Evolutionary conservation across 164 flowering plant species (phyloP), one percentile per base, ranked within the genome.

Genomic region (Chimonanthus salicifolius): DNA sequence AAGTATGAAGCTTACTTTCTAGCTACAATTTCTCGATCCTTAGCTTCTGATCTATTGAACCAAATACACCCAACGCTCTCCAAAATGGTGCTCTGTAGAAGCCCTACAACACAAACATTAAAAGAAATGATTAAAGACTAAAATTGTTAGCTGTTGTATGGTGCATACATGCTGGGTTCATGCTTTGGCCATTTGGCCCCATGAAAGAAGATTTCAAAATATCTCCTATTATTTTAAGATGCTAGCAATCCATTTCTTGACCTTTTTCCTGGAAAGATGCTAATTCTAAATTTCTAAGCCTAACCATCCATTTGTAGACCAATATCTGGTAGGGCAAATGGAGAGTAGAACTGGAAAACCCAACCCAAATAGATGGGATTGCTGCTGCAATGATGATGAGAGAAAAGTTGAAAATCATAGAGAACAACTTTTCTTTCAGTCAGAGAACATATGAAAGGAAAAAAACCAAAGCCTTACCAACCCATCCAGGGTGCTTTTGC

Each of bases 401-500:
- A 9, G 13, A 15, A 51, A 10, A 51, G 16, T 51, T 10, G 58
- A 51, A 0, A 10, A 54, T 6, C 60, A 54, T 54, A 54, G 4
- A 54, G 16, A 54, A 54, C n/a, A 54, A 54, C 16, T 54, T 54
- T 54, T n/a, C 60, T 54, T 4, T 11, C 60, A 54, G 5, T 54
- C 60, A 54, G n/a, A 54, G 4, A 54, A 11, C 4, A 16, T 62
- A n/a, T 33, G 16, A 8, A 54, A 20, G 9, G n/a, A 2, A 10
- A 49, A 21, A 49, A 15, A 64, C 20, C 10, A 45, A n/a, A 67
- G n/a, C 10, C 98, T 85, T 83, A 96, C 99, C 99, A 81, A 96
- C 97, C 98, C 99, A 94, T 46, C 99, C 99, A 77, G 97, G 92
- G 84, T 96, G 99, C 82, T 96, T 96, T 79, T 96, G 99, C 99